Conservation (phyloP, 73 alveolate genomes). For the Paramecium bursaria region DNA sequence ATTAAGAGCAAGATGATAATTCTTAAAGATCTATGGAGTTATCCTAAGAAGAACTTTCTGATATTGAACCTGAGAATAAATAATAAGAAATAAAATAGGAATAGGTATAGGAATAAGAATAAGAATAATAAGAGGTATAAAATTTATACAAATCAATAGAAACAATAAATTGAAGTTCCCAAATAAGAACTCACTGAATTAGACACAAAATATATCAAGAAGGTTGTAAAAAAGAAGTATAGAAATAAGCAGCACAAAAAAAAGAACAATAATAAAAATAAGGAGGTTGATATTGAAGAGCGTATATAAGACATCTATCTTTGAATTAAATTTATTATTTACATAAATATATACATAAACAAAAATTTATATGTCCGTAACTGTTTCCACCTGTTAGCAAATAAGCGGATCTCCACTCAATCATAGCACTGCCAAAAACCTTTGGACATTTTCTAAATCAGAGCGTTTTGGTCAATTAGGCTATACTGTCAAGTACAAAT, state of each 20-base stretch:
- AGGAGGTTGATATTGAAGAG: too few relatives aligned
- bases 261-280: constrained; percentile 43
- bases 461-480: constrained; percentile 54
- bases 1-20: background rate
- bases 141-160: background rate
- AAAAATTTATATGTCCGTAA: constrained; percentile 59
- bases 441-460: constrained; percentile 58
- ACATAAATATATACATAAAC: too few relatives aligned
- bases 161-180: background rate
- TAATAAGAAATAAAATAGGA: background rate
- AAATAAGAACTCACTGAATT: constrained; percentile 18
- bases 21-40: background rate
- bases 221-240: constrained; percentile 24
- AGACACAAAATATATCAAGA: background rate
- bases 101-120: background rate
- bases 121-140: background rate
- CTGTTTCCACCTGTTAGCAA: constrained; percentile 57
- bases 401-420: constrained; percentile 28
- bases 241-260: constrained; percentile 8
- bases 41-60: background rate
- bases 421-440: constrained; percentile 34
- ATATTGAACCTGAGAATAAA: background rate
- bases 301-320: too few relatives aligned
- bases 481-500: background rate
- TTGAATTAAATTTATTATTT: too few relatives aligned